Conservation (phyloP, 139 green algal species). For the Astrephomene gubernaculifera region DNA sequence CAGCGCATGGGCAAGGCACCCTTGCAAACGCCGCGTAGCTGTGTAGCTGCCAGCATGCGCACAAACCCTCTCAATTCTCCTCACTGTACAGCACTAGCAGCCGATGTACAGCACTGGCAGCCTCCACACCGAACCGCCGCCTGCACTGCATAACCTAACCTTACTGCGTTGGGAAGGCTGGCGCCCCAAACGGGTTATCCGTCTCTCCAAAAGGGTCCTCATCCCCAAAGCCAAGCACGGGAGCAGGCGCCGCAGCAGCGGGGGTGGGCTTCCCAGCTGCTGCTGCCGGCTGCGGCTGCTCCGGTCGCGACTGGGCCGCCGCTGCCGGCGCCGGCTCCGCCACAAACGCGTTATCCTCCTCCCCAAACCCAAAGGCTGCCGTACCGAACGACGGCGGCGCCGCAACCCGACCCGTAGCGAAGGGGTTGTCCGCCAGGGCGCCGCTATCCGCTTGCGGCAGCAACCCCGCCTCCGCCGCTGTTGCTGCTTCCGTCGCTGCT, state of each 20-base stretch:
- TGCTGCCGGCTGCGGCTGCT: background rate
- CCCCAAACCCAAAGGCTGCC: background rate
- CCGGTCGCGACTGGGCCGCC: background rate
- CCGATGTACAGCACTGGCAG: no score
- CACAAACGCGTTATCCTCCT: background rate
- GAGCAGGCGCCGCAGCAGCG: background rate
- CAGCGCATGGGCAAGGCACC: no score
- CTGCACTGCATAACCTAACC: no score
- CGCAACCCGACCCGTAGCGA: background rate
- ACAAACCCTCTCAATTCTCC: no score
- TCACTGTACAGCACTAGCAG: no score
- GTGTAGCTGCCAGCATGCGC: no score
- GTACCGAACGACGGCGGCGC: background rate
- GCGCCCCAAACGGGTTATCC: slow-evolving; percentile 2
- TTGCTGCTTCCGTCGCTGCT: background rate
- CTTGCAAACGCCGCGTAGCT: no score
- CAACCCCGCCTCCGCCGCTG: background rate
- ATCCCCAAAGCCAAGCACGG: background rate
- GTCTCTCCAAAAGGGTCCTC: background rate
- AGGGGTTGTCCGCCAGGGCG: slow-evolving; percentile 14
- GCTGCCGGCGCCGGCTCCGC: background rate
- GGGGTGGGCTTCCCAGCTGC: background rate
- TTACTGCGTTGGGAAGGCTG: no score
- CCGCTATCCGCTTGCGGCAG: slow-evolving; percentile 7
- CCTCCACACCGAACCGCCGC: no score